Evolutionary conservation across 2,329 filamentous ascomycete species (phyloP), one percentile per base, ranked within the genome.

Genomic region (Penicillium sp.): DNA sequence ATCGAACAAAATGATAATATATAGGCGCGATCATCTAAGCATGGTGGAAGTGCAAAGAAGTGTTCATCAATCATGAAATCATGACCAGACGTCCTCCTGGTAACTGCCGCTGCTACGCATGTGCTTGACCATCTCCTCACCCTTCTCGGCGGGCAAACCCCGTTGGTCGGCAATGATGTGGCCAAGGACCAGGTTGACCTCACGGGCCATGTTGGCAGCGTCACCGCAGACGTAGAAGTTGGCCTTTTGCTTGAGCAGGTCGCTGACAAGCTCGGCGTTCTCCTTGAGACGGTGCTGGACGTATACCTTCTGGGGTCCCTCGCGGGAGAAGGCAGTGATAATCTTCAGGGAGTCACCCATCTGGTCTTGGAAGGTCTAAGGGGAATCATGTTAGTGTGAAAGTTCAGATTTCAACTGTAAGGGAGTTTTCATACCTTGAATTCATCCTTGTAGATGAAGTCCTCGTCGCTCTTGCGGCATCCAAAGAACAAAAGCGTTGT

Each of bases 191-290:
- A 87, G 81, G 73, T 95, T 97, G 69, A 97, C 91, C 73, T 96
- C 92, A 55, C 92, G 87, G 44, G 92, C 92, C 92, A 97, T 97
- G 79, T 96, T 92, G 54, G 94, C 90, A 0, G 95, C 95, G 72
- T 99, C 94, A 77, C 94, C 94, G 69, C 95, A 99, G 56, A 99
- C 93, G 74, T 99, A 99, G 74, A 99, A 92, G 77, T 94, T 97
- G 5, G 91, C 94, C 70, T 87, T 87, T 75, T 91, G 82, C 64
- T 88, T 82, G 10, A 99, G 82, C 1, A 99, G 84, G 62, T 93
- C 87, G 76, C 96, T 93, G 77, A 99, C 83, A 67, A 96, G 86
- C 67, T 89, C 84, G 56, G 89, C 87, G 48, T 87, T 82, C 75
- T 97, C 90, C 77, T 89, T 88, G 58, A 99, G 82, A 59, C 89